Evolutionary conservation across 2,329 filamentous ascomycete species (phyloP), one percentile per base, ranked within the genome.

Genomic region (Sclerotinia subarctica): DNA sequence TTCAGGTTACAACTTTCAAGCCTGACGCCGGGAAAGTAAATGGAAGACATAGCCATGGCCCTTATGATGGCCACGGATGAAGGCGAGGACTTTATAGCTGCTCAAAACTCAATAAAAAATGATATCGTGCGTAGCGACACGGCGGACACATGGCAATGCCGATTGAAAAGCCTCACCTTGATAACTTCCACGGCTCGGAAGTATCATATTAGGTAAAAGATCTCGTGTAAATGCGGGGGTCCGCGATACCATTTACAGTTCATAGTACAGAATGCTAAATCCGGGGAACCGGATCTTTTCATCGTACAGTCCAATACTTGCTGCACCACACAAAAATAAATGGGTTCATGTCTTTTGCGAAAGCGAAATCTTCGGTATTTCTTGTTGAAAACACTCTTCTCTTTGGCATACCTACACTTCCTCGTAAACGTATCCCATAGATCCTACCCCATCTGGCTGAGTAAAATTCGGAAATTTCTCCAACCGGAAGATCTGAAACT

Each of bases 151-250:
- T 49, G 44, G 24, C 29, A 38, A 21, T 29, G 29, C 52, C 59
- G 21, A 19, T 62, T n/a, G 29, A 19, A 38, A 46, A 62, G 46
- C 46, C 32, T 63, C 46, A 51, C 29, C 19, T 51, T 51, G 29
- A 38, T 42, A 42, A 24, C 15, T 63, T 51, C 46, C 38, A 49
- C 32, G 17, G 46, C 59, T 51, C 59, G 29, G 32, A 42, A 51
- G 47, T 38, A 51, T 51, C 46, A 42, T 52, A 63, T 63, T 67
- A 67, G 65, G 65, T 63, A 53, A 63, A 62, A 26, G 19, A 49
- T 46, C 64, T 63, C 57, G 56, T 53, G 47, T 63, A 35, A 32
- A 67, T 63, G 65, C 57, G 65, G 56, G 65, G 65, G n/a, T 32
- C 42, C 49, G 49, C 51, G 49, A 32, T 56, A n/a, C 44, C 58